Base-by-base conservation (phyloP, 2,329 filamentous ascomycete genomes). In the Clonostachys sp. region DNA sequence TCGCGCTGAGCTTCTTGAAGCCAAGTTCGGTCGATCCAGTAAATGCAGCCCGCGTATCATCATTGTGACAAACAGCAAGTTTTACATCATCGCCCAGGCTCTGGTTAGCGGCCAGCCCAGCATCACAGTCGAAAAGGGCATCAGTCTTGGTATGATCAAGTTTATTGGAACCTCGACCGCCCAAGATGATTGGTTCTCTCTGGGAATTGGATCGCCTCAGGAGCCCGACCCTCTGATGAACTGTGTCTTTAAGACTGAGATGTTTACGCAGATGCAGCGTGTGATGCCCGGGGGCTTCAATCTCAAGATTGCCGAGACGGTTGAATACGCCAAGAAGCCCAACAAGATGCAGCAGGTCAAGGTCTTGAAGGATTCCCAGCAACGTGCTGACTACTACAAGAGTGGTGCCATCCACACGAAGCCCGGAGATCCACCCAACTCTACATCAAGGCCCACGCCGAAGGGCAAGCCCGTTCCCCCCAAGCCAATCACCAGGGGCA, bases 321-420 rank as follows among this genome's bases (percentile, higher is more conserved):
- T 99, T 56, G 89, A 96, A 63, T 99, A 96, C 67, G 91, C 92
- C 62, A 99, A 97, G 78, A 99, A 99, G 70, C 94, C 94, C 2
- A 89, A 89, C 47, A 99, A 99, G 72, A 80, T 89, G 65, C 87
- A 92, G 46, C 70, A 83, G 6, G 87, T 99, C 61, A 97, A 97
- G 72, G 89, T 89, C 9, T 62, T 95, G 51, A 96, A 95, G 69
- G 94, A 99, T 62, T 84, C 91, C 1, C 80, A 84, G 45, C 79
- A 86, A 45, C 71, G 77, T 5, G 84, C 84, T 43, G 94, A 99
- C 66, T 80, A 84, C 53, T 99, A 99, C 76, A 99, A 99, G 80
- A 96, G 91, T 64, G 85, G 89, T 50, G 86, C 86, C 14, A 84
- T 99, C 46, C 94, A 96, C 64, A 96, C 91, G 1, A 85, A 84